A percentile compares a stretch with the other conserved stretches of the same genome.
phyloP scores from a whole-genome alignment of 495 filamentous ascomycete species.

The Hypoxylon lenormandii region DNA sequence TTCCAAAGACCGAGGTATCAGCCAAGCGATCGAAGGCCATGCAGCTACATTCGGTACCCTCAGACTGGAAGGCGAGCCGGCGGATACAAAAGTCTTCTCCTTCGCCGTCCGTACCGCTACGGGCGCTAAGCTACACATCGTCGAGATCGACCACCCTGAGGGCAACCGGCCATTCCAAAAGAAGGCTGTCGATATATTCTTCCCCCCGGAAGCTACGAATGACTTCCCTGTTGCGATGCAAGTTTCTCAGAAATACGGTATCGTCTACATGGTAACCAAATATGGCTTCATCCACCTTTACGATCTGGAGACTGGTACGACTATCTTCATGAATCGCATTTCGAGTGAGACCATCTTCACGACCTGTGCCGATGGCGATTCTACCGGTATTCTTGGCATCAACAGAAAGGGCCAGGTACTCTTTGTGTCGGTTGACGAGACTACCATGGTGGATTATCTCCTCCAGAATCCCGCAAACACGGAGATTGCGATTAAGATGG shows the following conservation, averaged over 20 bases:
- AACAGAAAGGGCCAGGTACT: conserved; percentile 98
- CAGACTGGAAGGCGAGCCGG: conserved; percentile 84
- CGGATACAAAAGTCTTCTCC: conserved; percentile 94
- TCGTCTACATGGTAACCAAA: conserved; percentile 97
- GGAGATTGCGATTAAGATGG: conserved; percentile 91
- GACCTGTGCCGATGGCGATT: conserved; percentile 83
- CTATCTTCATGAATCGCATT: conserved; percentile 99
- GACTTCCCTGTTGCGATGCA: conserved; percentile 99
- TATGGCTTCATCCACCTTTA: conserved; percentile 99
- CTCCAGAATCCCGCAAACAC: conserved; percentile 94
- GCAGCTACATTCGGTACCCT: conserved; percentile 94
- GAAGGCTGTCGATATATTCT: conserved; percentile 97
- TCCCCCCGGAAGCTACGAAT: conserved; percentile 90
- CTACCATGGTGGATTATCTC: conserved; percentile 88
- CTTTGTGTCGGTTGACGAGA: conserved; percentile 90
- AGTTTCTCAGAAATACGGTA: conserved; percentile 91
- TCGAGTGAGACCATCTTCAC: conserved; percentile 99
- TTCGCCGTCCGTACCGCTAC: conserved; percentile 90
- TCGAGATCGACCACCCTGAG: conserved; percentile 93
- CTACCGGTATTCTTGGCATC: conserved; percentile 88
- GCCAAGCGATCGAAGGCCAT: conserved; percentile 97
- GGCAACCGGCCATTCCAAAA: conserved; percentile 89
- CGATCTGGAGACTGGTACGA: conserved; percentile 94
- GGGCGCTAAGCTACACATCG: conserved; percentile 95
- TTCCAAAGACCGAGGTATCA: conserved; percentile 93